Evolutionary conservation across 805 yeast species (phyloP), one percentile per base, ranked within the genome.

Genomic region (Pichia scutulata): DNA sequence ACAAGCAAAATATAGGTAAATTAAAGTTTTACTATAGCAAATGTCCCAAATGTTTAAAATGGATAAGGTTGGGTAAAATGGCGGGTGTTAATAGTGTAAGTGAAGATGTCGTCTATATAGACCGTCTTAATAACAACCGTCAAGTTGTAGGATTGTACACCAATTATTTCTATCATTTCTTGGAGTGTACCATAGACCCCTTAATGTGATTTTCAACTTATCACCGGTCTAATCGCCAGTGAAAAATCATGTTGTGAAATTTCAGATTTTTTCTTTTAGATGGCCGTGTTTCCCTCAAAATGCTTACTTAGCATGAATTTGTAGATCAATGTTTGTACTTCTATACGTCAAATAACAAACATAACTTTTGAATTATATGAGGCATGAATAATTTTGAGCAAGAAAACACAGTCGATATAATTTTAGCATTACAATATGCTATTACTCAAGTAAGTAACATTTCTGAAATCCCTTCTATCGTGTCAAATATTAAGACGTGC

Each of bases 81-180:
- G 18, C 55, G 2, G 63, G 50, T 19, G 16, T 26, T 7, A 12
- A n/a, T 10, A 40, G 42, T 5, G 16, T 50, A n/a, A n/a, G 40
- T 37, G 43, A 43, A 13, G 46, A 22, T 13, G 21, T 44, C 18
- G 18, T 2, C 14, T 30, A 30, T 16, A 30, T 30, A 4, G 36
- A 30, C 18, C 36, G 18, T 4, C 18, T 30, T 13, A 30, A 30
- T 30, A 30, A 18, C 7, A 30, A 30, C 36, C 13, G 36, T 14
- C 36, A 30, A 4, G 18, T 46, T 18, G 48, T 47, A 18, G 62
- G 62, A 1, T 50, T 59, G 25, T 61, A 51, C 44, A 59, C 61
- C 1, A 59, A 58, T 36, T 62, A 60, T 41, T 63, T 55, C 49
- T 33, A 24, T 13, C 66, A 63, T 44, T 56, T 53, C 36, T 49